These are phyloP conservation scores for Debaryomyces psychrophilus DNA, from an alignment of 1,139 yeast genomes.

Conservation along the genomic window DNA sequence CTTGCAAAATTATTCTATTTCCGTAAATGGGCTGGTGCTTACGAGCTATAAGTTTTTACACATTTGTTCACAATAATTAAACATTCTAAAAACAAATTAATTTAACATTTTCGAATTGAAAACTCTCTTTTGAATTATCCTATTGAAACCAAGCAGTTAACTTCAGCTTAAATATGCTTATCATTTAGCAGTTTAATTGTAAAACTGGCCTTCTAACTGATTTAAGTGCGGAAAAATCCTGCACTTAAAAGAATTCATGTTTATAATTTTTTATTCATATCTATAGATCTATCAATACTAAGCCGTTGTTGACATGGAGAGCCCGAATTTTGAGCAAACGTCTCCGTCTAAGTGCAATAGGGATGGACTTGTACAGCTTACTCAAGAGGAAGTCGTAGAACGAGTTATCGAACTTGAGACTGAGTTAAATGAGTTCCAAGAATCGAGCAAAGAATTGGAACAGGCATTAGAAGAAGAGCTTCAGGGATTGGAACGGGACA, in stretches of 20 bases:
- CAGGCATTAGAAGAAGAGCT: conserved; percentile 49
- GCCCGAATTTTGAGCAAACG: neutral
- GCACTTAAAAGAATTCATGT: neutral
- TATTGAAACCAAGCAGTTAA: too few relatives aligned
- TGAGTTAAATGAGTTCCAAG: conserved; percentile 45
- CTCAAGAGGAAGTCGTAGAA: conserved; percentile 32
- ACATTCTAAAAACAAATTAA: too few relatives aligned
- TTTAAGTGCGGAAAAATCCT: neutral
- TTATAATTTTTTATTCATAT: neutral
- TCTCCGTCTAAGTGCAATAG: neutral
- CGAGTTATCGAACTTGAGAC: conserved; percentile 40
- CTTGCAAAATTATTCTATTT: too few relatives aligned
- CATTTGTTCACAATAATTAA: too few relatives aligned
- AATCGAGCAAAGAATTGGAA: conserved; percentile 47
- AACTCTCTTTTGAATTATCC: too few relatives aligned
- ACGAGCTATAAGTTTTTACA: too few relatives aligned
- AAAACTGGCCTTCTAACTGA: neutral
- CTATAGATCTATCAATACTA: neutral
- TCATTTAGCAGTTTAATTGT: neutral
- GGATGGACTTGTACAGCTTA: conserved; percentile 19
- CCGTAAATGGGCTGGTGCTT: too few relatives aligned
- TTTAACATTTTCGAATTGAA: too few relatives aligned
- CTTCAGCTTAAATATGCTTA: too few relatives aligned
- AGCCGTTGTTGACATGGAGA: neutral
- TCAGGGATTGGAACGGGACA: conserved; percentile 34